These are phyloP conservation scores for Suillus subalutaceus DNA, from an alignment of 768 basidiomycete genomes.

Conservation along the genomic window DNA sequence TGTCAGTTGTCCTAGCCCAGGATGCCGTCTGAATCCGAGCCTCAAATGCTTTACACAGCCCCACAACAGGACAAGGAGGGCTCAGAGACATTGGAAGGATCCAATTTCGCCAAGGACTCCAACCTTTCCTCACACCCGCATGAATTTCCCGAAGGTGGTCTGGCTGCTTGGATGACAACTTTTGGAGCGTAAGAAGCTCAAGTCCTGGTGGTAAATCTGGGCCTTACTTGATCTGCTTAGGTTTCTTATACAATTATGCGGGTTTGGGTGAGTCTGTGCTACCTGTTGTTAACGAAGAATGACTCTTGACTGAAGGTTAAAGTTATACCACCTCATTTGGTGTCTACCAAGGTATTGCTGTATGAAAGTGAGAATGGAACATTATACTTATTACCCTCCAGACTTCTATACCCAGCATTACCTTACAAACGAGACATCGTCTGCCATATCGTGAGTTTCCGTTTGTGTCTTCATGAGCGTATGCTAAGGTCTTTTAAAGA, in stretches of 20 bases:
- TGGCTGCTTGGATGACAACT: conserved; percentile 32
- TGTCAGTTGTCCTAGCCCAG: background rate
- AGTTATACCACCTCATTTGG: conserved; percentile 44
- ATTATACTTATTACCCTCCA: conserved; percentile 14
- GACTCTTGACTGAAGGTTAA: background rate
- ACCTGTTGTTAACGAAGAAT: background rate
- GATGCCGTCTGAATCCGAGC: background rate
- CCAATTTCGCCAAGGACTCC: background rate
- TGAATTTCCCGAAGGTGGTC: conserved; percentile 33
- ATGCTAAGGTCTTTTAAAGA: conserved; percentile 21
- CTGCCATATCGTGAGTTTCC: conserved; percentile 40
- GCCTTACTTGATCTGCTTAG: conserved; percentile 19
- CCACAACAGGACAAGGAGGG: background rate
- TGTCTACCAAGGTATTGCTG: conserved; percentile 43
- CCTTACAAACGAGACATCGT: conserved; percentile 39
- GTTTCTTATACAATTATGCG: conserved; percentile 41
- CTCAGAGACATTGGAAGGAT: background rate
- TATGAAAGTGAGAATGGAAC: background rate
- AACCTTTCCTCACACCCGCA: background rate
- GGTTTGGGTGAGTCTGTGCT: conserved; percentile 31
- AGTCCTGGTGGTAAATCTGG: background rate
- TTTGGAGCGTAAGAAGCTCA: conserved; percentile 29
- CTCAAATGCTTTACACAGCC: background rate
- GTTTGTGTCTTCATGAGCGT: background rate
- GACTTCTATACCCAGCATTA: conserved; percentile 44